Conservation (phyloP, 1,284 basidiomycete species). For the Exobasidium rhododendri region DNA sequence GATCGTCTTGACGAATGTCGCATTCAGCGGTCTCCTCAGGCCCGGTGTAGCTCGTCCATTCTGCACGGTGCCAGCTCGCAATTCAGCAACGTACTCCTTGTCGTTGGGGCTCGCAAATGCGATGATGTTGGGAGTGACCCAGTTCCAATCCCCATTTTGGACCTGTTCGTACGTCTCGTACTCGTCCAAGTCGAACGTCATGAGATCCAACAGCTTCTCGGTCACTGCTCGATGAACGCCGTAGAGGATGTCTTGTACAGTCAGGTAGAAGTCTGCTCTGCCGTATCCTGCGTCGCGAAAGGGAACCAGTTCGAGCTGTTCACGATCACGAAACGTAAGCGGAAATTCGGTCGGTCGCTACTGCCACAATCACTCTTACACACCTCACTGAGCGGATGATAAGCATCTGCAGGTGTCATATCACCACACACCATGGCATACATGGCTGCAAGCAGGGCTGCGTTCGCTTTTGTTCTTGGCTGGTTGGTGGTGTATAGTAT, state of each 20-base stretch:
- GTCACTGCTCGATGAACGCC: constrained; percentile 92
- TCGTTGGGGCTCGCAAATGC: constrained; percentile 84
- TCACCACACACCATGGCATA: constrained; percentile 87
- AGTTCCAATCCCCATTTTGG: constrained; percentile 84
- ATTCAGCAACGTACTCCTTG: constrained; percentile 41
- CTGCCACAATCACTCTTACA: too few relatives aligned
- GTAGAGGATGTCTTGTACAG: constrained; percentile 79
- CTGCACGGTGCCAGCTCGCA: constrained; percentile 21
- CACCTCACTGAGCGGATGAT: constrained; percentile 67
- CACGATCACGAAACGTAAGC: constrained; percentile 4
- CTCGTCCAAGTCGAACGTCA: constrained; percentile 75
- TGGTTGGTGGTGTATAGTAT: constrained; percentile 86
- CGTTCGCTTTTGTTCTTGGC: constrained; percentile 84
- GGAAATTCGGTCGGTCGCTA: constrained; percentile 4
- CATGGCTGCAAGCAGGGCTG: constrained; percentile 83
- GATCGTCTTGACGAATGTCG: constrained; percentile 67
- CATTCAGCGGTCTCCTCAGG: constrained; percentile 70
- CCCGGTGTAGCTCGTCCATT: constrained; percentile 52
- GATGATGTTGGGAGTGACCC: constrained; percentile 66
- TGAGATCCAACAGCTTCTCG: constrained; percentile 82
- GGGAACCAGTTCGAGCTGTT: constrained; percentile 75
- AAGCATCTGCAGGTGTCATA: constrained; percentile 88
- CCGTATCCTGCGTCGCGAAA: constrained; percentile 95
- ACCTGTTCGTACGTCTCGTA: constrained; percentile 76
- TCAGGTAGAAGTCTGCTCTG: constrained; percentile 85